Evolutionary conservation across 2,329 filamentous ascomycete genomes (phyloP).

Genomic region (Penicillium aurantiogriseum): DNA sequence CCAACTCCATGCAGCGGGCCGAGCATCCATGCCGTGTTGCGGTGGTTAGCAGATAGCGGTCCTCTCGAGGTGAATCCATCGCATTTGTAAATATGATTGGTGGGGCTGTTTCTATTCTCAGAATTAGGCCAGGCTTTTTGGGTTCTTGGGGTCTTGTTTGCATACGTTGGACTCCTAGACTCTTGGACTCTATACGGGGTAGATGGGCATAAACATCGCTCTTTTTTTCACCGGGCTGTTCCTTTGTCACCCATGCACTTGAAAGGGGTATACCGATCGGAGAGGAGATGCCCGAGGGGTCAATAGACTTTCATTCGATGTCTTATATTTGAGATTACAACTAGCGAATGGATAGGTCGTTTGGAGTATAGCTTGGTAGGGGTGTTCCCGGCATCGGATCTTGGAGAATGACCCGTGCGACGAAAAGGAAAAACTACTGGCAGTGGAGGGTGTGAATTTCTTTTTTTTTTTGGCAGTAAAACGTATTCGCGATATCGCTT

Average conservation of each 20-base stretch:
- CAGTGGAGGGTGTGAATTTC: not conserved
- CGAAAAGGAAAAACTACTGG: not conserved
- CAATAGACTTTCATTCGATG: not conserved
- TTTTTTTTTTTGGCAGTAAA: too few relatives aligned
- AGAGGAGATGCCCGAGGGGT: not conserved
- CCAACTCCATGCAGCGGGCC: constrained; percentile 20
- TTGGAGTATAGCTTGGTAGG: not conserved
- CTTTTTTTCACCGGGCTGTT: not conserved
- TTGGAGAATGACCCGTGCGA: not conserved
- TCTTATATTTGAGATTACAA: not conserved
- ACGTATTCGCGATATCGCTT: not conserved
- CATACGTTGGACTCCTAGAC: not conserved
- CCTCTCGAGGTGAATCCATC: not conserved
- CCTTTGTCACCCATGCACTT: not conserved
- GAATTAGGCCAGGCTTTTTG: not conserved
- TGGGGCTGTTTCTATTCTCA: not conserved
- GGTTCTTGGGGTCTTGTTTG: not conserved
- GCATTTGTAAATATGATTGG: not conserved
- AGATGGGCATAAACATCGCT: not conserved
- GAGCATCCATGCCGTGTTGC: constrained; percentile 19
- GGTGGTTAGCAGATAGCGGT: constrained; percentile 1
- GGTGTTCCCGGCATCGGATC: not conserved
- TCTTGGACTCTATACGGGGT: not conserved
- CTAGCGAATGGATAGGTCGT: not conserved
- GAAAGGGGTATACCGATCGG: not conserved